phyloP scores from a whole-genome alignment of 2,329 filamentous ascomycete species.

The Moelleriella libera region DNA sequence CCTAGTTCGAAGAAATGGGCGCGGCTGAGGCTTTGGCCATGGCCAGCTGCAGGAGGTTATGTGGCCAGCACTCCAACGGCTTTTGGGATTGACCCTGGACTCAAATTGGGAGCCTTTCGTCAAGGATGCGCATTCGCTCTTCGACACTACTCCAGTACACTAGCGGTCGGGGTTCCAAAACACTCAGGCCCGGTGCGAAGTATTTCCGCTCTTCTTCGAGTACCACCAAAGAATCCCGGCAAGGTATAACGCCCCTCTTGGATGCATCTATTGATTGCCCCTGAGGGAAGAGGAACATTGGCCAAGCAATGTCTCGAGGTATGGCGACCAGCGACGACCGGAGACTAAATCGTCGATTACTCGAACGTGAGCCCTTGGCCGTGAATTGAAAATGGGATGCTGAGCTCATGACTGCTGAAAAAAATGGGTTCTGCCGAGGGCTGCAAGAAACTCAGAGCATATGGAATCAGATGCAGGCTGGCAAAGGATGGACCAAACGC shows the following conservation, averaged over 20 bases:
- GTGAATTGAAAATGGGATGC: too few species aligned
- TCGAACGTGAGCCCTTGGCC: not conserved
- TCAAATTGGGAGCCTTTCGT: not conserved
- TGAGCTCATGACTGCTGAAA: too few species aligned
- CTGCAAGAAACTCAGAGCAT: too few species aligned
- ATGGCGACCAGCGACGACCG: not conserved
- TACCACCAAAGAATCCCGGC: slow-evolving; percentile 42
- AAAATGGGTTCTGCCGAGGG: too few species aligned
- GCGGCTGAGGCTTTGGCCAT: too few species aligned
- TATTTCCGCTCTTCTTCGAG: slow-evolving; percentile 41
- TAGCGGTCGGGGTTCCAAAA: slow-evolving; percentile 47
- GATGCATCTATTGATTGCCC: slow-evolving; percentile 30
- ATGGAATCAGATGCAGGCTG: too few species aligned
- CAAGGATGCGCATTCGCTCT: slow-evolving; percentile 32
- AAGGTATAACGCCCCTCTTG: slow-evolving; percentile 45
- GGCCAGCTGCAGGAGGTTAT: too few species aligned
- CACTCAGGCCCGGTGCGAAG: slow-evolving; percentile 36
- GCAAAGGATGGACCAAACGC: too few species aligned
- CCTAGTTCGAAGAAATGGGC: too few species aligned
- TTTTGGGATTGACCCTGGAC: too few species aligned
- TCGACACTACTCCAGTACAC: slow-evolving; percentile 51
- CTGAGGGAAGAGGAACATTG: slow-evolving; percentile 14
- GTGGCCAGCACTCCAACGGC: too few species aligned
- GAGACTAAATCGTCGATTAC: not conserved
- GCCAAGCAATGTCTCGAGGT: not conserved